Base-by-base conservation (phyloP, 768 basidiomycete genomes). In the Holtermannia corniformis region DNA sequence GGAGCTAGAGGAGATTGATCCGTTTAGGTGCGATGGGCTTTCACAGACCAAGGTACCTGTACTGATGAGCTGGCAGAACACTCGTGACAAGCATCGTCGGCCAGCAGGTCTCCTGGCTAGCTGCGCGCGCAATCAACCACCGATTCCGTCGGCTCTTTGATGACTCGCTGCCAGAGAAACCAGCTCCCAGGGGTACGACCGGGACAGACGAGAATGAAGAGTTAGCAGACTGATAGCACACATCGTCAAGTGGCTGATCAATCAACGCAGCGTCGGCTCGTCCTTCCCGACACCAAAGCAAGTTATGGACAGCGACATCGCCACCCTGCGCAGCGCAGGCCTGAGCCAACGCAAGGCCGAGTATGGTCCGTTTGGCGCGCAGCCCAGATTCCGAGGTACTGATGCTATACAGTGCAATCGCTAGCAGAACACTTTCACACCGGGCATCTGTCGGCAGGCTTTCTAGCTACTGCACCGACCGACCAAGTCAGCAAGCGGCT, bases 291-390 rank as follows among this genome's bases (percentile, higher is more conserved):
- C 79, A 2, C 83, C 89, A 10, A 72, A 75, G 42, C 80, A 84
- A 65, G 86, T 93, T 2, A 75, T 80, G 2, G 71, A 74, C 26
- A 81, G 79, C 20, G 81, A 83, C 54, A 68, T 84, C 24, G 58
- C 78, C 12, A 76, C 76, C 2, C 75, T 93, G 27, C 79, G 81
- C 47, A 77, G 79, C 4, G 89, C 85, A 5, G 91, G 91, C 0
- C 71, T 93, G 51, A 87, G 85, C 56, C 78, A 73, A 14, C 77
- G 89, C n/a, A 95, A 95, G 70, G 87, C 86, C 2, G 87, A 92
- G 75, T 95, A 95, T 71, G 79, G 87, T 86, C 50, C 62, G 79
- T 67, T 4, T 21, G 3, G 37, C 16, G 37, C n/a, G n/a, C n/a
- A n/a, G n/a, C n/a, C n/a, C n/a, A n/a, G n/a, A n/a, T n/a, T n/a